Base-by-base conservation (phyloP, 2,329 filamentous ascomycete genomes). In the Hypoxylon sp. region DNA sequence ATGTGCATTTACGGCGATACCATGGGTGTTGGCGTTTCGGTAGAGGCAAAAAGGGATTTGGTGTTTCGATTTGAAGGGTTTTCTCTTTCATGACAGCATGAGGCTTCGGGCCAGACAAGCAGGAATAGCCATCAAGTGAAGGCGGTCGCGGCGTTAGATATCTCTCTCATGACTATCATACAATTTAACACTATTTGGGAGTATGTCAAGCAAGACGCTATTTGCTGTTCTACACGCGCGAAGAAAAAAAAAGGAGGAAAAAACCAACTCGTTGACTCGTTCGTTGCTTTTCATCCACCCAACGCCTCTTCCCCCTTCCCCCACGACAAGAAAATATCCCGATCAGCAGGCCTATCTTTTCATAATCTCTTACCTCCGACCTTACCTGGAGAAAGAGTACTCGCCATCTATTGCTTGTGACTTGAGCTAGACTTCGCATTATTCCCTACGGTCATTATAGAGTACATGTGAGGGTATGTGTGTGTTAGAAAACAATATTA, bases 361-460 rank as follows among this genome's bases (percentile, higher is more conserved):
- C 61, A 12, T 69, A 39, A 46, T 73, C 75, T 76, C 83, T 85
- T 85, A 85, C 83, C 84, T 84, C 83, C 83, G 81, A 85, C 82
- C 82, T 84, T 84, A 84, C 83, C 82, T 84, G 75, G 51, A 43
- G 27, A 53, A 60, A 53, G 30, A 66, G 71, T 32, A 59, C 65
- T 66, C 61, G 75, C 65, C 73, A 73, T 70, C 69, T 73, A 72
- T 73, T 72, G 52, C 46, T 59, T 62, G 48, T 62, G 63, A 51
- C 63, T 63, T 57, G 50, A 16, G 58, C 65, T 61, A 59, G 58
- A 63, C 64, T 63, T 65, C 54, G 54, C 61, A 64, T 67, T 61
- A 61, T 67, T 62, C 59, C 58, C 63, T 67, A 63, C 60, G 61
- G 41, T 64, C 67, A 70, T 70, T 70, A 71, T 68, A 67, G 64